Conservation (phyloP, 495 filamentous ascomycete species). For the Neurospora sp. region DNA sequence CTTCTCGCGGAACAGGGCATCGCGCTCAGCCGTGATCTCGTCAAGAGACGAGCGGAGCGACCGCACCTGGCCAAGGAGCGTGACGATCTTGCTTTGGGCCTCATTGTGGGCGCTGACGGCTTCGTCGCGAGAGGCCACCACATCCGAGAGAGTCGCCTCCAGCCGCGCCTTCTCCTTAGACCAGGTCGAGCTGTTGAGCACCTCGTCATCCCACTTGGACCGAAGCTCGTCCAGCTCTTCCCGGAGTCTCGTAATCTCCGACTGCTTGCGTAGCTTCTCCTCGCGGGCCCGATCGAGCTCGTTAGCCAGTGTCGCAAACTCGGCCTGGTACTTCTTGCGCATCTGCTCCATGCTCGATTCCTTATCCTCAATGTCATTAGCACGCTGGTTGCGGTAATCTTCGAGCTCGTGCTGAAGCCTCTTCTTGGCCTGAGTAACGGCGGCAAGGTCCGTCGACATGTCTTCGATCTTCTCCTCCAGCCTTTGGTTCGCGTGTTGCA, state of each 20-base stretch:
- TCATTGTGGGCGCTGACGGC: constrained; percentile 89
- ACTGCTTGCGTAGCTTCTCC: constrained; percentile 53
- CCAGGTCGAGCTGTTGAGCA: constrained; percentile 95
- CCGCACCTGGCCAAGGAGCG: constrained; percentile 83
- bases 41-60: constrained; percentile 75
- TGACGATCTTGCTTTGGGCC: constrained; percentile 83
- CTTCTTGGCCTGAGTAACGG: constrained; percentile 83
- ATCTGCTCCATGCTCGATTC: constrained; percentile 96
- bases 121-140: constrained; percentile 84
- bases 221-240: constrained; percentile 93
- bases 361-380: constrained; percentile 94
- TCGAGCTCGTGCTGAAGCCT: constrained; percentile 95
- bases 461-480: constrained; percentile 90
- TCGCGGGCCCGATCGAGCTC: constrained; percentile 92
- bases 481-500: constrained; percentile 80
- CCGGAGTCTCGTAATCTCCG: constrained; percentile 63
- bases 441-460: constrained; percentile 77
- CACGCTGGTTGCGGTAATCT: constrained; percentile 89
- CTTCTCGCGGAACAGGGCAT: constrained; percentile 81
- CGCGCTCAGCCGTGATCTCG: constrained; percentile 76
- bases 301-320: constrained; percentile 78
- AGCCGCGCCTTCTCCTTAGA: constrained; percentile 93
- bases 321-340: constrained; percentile 90
- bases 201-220: constrained; percentile 97
- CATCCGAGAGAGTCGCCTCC: constrained; percentile 82